Conservation (phyloP, 2,329 filamentous ascomycete genomes). For the Cladosporium sp. region DNA sequence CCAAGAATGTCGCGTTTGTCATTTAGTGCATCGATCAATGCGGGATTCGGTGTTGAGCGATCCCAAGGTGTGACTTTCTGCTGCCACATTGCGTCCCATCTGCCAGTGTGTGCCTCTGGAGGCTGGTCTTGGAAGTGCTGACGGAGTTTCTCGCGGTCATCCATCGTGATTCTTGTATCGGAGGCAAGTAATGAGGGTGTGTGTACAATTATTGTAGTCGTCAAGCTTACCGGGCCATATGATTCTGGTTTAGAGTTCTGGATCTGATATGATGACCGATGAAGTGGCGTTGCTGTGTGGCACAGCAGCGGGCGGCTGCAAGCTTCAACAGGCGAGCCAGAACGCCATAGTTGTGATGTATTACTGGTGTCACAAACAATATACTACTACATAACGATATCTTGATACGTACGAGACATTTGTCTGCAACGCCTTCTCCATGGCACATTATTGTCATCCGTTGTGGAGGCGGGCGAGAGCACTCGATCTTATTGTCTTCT, state of each 20-base stretch:
- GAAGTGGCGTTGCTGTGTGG: not conserved
- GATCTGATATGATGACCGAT: too few relatives aligned
- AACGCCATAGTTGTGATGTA: too few relatives aligned
- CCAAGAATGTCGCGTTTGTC: slow-evolving; percentile 23
- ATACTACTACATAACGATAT: not conserved
- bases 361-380: not conserved
- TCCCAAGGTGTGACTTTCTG: slow-evolving; percentile 57
- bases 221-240: too few relatives aligned
- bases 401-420: not conserved
- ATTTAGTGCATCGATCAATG: slow-evolving; percentile 52
- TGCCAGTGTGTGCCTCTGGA: slow-evolving; percentile 39
- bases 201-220: too few relatives aligned
- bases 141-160: slow-evolving; percentile 23
- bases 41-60: slow-evolving; percentile 54
- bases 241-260: too few relatives aligned
- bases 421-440: not conserved
- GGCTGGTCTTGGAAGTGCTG: slow-evolving; percentile 39
- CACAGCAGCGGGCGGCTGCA: not conserved
- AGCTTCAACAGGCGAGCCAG: not conserved
- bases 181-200: not conserved
- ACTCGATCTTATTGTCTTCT: not conserved
- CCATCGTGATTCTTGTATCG: not conserved
- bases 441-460: not conserved
- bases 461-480: not conserved
- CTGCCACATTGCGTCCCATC: slow-evolving; percentile 56